Evolutionary conservation across 2,329 filamentous ascomycete species (phyloP).

Genomic region (Epichloe brachyelytri): DNA sequence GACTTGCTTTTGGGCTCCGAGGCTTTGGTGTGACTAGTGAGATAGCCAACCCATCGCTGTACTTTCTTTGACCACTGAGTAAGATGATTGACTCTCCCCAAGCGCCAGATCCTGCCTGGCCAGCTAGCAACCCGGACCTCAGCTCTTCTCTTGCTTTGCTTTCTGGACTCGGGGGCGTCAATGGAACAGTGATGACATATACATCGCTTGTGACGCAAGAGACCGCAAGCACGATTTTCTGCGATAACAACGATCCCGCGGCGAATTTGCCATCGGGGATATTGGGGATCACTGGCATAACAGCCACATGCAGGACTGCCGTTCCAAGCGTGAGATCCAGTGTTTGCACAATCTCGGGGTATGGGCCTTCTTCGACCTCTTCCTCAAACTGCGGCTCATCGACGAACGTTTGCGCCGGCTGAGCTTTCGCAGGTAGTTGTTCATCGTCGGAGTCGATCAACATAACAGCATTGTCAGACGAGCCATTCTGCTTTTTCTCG

Average conservation of each 20-base stretch:
- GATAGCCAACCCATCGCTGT: slow-evolving; percentile 43
- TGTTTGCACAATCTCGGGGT: slow-evolving; percentile 44
- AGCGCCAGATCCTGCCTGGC: slow-evolving; percentile 44
- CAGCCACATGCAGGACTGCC: slow-evolving; percentile 41
- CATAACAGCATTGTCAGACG: slow-evolving; percentile 41
- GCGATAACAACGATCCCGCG: slow-evolving; percentile 35
- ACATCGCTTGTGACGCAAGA: slow-evolving; percentile 44
- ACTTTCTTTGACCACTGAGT: slow-evolving; percentile 39
- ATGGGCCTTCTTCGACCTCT: slow-evolving; percentile 32
- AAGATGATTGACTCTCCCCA: slow-evolving; percentile 48
- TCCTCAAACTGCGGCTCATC: slow-evolving; percentile 49
- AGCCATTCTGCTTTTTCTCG: slow-evolving; percentile 39
- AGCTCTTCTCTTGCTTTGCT: slow-evolving; percentile 45
- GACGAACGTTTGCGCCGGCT: slow-evolving; percentile 23
- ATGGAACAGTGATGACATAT: slow-evolving; percentile 44
- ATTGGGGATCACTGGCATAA: slow-evolving; percentile 38
- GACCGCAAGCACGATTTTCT: slow-evolving; percentile 48
- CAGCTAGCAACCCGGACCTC: slow-evolving; percentile 35
- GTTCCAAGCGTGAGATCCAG: slow-evolving; percentile 48
- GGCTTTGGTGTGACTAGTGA: slow-evolving; percentile 31
- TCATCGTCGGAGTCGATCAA: slow-evolving; percentile 53
- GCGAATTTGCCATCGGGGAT: slow-evolving; percentile 34
- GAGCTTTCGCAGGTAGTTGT: slow-evolving; percentile 23
- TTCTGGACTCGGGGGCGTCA: slow-evolving; percentile 47
- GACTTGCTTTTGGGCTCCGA: slow-evolving; percentile 24